These are phyloP conservation scores for Leptographium lundbergii DNA, from an alignment of 2,329 filamentous ascomycete species.

Conservation along the genomic window DNA sequence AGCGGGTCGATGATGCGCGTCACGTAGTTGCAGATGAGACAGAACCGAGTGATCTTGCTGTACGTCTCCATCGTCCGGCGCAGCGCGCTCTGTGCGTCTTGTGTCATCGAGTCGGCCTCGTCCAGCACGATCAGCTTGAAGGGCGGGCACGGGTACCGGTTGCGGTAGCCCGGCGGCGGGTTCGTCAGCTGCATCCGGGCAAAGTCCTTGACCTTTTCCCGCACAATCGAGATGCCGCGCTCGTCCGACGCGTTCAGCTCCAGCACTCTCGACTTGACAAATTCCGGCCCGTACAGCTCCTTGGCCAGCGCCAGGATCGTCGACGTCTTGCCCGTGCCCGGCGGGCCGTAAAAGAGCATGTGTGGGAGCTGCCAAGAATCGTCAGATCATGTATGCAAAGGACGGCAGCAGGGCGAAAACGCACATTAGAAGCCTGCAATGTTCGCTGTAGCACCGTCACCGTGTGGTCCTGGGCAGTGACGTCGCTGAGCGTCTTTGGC, in stretches of 20 bases:
- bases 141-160: slow-evolving; percentile 79
- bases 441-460: slow-evolving; percentile 85
- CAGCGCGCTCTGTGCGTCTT: slow-evolving; percentile 88
- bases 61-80: slow-evolving; percentile 98
- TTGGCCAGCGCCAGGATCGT: slow-evolving; percentile 95
- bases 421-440: slow-evolving; percentile 82
- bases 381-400: not conserved
- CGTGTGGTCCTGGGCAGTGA: slow-evolving; percentile 95
- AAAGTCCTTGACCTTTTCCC: slow-evolving; percentile 97
- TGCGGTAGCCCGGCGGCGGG: slow-evolving; percentile 54
- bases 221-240: slow-evolving; percentile 91
- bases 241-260: slow-evolving; percentile 99
- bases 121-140: slow-evolving; percentile 99
- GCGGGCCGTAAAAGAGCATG: slow-evolving; percentile 98
- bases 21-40: slow-evolving; percentile 96
- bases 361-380: slow-evolving; percentile 58
- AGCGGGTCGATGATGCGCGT: slow-evolving; percentile 95
- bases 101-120: slow-evolving; percentile 97
- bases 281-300: slow-evolving; percentile 90
- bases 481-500: slow-evolving; percentile 85
- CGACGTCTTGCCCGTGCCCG: slow-evolving; percentile 94
- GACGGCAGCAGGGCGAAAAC: not conserved
- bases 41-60: slow-evolving; percentile 91
- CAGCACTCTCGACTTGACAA: slow-evolving; percentile 88
- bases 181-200: slow-evolving; percentile 89